Evolutionary conservation across 345 rosid genomes (phyloP).

Genomic region (Boechera retrofracta): DNA sequence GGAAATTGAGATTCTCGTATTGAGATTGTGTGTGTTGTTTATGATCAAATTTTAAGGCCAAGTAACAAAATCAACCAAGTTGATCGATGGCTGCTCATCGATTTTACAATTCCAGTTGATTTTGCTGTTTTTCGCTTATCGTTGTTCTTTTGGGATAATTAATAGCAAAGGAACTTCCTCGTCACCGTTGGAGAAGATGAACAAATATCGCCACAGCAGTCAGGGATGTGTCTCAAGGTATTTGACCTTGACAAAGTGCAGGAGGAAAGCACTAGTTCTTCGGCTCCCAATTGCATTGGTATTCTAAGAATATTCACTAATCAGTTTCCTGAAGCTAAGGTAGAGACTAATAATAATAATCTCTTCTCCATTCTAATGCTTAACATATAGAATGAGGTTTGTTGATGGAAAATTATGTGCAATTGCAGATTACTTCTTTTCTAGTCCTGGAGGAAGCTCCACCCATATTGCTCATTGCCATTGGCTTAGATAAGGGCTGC

Average conservation of each 20-base stretch:
- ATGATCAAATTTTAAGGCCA: not conserved
- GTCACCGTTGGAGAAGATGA: constrained; percentile 93
- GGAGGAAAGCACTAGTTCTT: constrained; percentile 76
- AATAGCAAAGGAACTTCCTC: constrained; percentile 91
- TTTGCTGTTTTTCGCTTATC: not conserved
- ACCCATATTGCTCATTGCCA: constrained; percentile 84
- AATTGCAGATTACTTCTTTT: constrained; percentile 87
- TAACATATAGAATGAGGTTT: not conserved
- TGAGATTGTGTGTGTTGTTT: not conserved
- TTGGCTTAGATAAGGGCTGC: constrained; percentile 84
- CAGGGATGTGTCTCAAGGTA: constrained; percentile 87
- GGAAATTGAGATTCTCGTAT: not conserved
- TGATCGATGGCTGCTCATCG: not conserved
- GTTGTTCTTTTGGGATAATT: not conserved
- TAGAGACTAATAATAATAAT: not conserved
- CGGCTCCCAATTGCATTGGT: constrained; percentile 82
- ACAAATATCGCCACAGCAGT: constrained; percentile 74
- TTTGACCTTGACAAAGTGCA: constrained; percentile 92
- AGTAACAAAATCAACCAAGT: not conserved
- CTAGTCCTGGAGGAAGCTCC: constrained; percentile 96
- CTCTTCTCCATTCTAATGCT: not conserved
- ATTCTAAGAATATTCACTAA: constrained; percentile 85
- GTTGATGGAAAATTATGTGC: constrained; percentile 30
- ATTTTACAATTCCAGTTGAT: not conserved
- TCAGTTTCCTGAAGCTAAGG: constrained; percentile 97